Evolutionary conservation across 371 early-diverging fungal genomes (phyloP).

Genomic region (Mucor irregularis): DNA sequence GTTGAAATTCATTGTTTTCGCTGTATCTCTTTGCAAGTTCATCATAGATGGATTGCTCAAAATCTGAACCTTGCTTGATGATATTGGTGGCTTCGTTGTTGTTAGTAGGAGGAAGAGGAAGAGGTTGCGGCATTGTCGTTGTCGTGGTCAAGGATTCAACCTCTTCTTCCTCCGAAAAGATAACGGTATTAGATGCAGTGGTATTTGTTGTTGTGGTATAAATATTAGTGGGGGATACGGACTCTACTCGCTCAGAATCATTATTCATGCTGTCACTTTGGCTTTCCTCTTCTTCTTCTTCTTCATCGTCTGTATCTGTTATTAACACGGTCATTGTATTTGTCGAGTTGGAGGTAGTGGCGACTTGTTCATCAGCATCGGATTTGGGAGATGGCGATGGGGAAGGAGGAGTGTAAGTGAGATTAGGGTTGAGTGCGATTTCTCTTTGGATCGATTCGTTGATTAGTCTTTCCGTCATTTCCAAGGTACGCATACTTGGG

Average conservation of each 20-base stretch:
- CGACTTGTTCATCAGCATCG: not conserved
- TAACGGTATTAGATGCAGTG: no score
- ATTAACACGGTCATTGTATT: slow-evolving; percentile 1
- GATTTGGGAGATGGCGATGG: not conserved
- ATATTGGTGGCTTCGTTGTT: no score
- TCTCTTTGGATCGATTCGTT: slow-evolving; percentile 13
- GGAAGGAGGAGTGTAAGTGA: not conserved
- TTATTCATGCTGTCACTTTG: not conserved
- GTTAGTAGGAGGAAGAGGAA: not conserved
- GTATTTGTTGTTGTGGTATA: no score
- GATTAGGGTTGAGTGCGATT: slow-evolving; percentile 9
- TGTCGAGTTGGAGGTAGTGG: no score
- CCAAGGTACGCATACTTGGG: slow-evolving; percentile 3
- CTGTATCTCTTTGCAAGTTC: slow-evolving; percentile 5
- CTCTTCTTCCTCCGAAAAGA: no score
- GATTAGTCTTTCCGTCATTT: slow-evolving; percentile 18
- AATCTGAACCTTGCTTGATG: no score
- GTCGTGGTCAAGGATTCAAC: no score
- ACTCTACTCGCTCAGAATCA: no score
- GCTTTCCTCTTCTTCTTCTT: not conserved
- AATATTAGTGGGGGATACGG: no score
- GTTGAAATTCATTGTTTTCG: not conserved
- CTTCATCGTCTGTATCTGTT: not conserved
- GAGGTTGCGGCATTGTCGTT: no score
- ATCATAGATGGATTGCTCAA: slow-evolving; percentile 3